A percentile compares a stretch with the other conserved stretches of the same genome.
Evolutionary conservation across 768 basidiomycete species (phyloP).

Genomic region (Trametes cingulata): DNA sequence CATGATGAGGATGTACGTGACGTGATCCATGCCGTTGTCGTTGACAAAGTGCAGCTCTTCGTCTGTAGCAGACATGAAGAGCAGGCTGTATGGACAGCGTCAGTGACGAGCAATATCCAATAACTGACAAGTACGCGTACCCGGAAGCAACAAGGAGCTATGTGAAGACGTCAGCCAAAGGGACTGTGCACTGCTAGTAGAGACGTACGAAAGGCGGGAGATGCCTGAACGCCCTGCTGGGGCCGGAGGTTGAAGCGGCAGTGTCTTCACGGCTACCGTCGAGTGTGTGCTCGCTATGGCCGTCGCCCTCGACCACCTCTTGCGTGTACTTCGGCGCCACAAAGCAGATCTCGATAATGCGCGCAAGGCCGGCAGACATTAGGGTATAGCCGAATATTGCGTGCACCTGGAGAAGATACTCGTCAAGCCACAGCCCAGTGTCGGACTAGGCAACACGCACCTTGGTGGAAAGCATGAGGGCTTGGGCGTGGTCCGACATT

Average conservation of each 20-base stretch:
- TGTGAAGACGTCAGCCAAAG: background rate
- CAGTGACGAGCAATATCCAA: background rate
- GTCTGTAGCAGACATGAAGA: slow-evolving; percentile 94
- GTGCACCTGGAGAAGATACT: slow-evolving; percentile 58
- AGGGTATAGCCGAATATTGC: slow-evolving; percentile 82
- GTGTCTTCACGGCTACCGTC: slow-evolving; percentile 38
- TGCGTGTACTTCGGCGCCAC: slow-evolving; percentile 44
- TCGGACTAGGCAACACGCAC: slow-evolving; percentile 38
- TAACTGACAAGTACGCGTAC: slow-evolving; percentile 38
- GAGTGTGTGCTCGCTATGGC: slow-evolving; percentile 67
- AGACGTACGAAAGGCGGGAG: slow-evolving; percentile 83
- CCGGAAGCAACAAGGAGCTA: slow-evolving; percentile 77
- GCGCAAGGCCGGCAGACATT: slow-evolving; percentile 77
- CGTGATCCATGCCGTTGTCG: slow-evolving; percentile 81
- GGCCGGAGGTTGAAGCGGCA: slow-evolving; percentile 30
- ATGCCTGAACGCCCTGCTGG: slow-evolving; percentile 73
- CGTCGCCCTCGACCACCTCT: slow-evolving; percentile 48
- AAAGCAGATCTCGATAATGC: slow-evolving; percentile 86
- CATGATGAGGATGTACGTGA: slow-evolving; percentile 85
- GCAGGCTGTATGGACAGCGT: slow-evolving; percentile 46
- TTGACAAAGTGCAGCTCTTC: slow-evolving; percentile 79
- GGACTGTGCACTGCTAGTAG: background rate
- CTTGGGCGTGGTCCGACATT: slow-evolving; percentile 89
- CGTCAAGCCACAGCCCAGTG: no score
- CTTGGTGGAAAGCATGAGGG: slow-evolving; percentile 79